These are phyloP conservation scores for Jacaranda copaia DNA, from an alignment of 257 asterid genomes.

Conservation along the genomic window DNA sequence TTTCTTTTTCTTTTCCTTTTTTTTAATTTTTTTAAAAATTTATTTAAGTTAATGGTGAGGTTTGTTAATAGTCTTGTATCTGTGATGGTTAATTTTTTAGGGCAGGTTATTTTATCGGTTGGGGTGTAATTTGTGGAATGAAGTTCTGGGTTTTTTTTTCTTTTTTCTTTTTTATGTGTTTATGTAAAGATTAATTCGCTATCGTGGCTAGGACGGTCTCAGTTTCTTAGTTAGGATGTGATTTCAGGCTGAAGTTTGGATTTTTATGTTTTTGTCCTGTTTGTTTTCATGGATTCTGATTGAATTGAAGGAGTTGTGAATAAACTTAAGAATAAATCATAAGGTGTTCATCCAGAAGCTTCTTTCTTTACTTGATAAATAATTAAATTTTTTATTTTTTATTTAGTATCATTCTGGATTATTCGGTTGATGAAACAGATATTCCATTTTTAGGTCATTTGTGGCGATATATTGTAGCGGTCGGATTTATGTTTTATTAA, in stretches of 20 bases:
- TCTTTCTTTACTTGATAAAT: slow-evolving; percentile 2
- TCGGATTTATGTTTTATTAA: slow-evolving; percentile 1
- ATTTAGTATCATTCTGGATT: not conserved
- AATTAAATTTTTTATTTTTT: not conserved
- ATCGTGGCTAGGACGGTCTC: not conserved
- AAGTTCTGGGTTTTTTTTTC: not conserved
- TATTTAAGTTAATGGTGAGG: not conserved
- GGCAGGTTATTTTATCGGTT: not conserved
- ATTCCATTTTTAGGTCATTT: slow-evolving; percentile 6
- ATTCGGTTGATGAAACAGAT: slow-evolving; percentile 1
- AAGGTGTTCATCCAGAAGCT: not conserved
- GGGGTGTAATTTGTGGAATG: not conserved
- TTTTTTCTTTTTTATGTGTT: not conserved
- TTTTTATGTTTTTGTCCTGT: not conserved
- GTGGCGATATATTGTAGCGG: not conserved
- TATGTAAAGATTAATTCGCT: not conserved
- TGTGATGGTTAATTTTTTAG: slow-evolving; percentile 1
- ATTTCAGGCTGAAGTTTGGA: not conserved
- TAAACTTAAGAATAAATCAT: not conserved
- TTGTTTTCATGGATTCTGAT: not conserved
- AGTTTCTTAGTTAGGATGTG: slow-evolving; percentile 2
- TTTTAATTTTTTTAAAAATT: not conserved
- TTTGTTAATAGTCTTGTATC: not conserved
- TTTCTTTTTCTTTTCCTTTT: not conserved
- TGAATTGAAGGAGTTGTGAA: slow-evolving; percentile 11